Percentiles rank a stretch among this genome's conserved stretches.
These are phyloP conservation scores for Platanthera zijinensis DNA, from an alignment of 106 monocot genomes.

Conservation along the genomic window DNA sequence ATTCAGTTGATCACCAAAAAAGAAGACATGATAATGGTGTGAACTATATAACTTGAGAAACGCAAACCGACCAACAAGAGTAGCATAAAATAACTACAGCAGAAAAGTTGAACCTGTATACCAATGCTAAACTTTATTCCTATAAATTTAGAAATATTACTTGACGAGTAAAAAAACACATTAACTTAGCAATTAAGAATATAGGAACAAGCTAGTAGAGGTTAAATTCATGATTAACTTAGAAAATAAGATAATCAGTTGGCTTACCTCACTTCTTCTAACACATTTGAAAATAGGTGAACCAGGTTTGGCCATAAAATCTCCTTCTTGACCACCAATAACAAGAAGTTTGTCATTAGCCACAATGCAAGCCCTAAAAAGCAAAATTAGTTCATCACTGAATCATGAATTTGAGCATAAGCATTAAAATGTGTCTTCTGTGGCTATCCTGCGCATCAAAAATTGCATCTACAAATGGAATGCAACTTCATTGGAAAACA, in stretches of 20 bases:
- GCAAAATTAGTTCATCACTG: background rate
- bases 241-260: background rate
- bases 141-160: background rate
- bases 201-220: background rate
- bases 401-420: background rate
- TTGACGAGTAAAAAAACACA: background rate
- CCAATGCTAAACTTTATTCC: background rate
- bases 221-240: background rate
- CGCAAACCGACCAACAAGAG: background rate
- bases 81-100: background rate
- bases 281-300: slow-evolving; percentile 93
- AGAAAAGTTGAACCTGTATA: background rate
- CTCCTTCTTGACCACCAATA: slow-evolving; percentile 98
- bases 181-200: background rate
- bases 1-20: background rate
- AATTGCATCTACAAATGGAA: no score
- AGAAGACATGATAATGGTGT: background rate
- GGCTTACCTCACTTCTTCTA: slow-evolving; percentile 68
- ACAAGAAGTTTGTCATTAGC: slow-evolving; percentile 76
- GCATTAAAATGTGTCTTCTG: no score
- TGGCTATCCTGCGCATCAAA: no score
- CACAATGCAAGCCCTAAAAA: slow-evolving; percentile 76
- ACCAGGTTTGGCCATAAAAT: slow-evolving; percentile 94
- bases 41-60: background rate
- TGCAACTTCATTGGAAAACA: no score